These are phyloP conservation scores for Pythium utonaiense DNA, from an alignment of 352 stramenopile species.

Conservation along the genomic window DNA sequence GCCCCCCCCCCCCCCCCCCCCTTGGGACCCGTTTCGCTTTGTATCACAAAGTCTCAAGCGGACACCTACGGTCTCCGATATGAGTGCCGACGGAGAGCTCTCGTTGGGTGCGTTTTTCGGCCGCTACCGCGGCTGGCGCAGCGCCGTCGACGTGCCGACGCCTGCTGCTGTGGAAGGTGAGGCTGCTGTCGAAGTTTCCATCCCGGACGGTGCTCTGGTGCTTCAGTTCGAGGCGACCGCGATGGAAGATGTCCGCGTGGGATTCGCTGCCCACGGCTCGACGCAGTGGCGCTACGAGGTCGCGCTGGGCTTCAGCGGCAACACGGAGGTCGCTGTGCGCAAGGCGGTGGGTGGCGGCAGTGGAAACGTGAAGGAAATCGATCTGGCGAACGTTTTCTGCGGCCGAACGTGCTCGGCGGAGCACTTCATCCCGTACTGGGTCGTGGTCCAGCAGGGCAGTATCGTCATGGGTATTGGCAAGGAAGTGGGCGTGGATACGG, in stretches of 20 bases:
- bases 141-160: slow-evolving; percentile 4
- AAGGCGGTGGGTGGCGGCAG: slow-evolving; percentile 33
- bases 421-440: slow-evolving; percentile 72
- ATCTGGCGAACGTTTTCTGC: slow-evolving; percentile 58
- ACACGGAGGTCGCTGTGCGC: slow-evolving; percentile 69
- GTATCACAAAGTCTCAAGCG: too few relatives aligned
- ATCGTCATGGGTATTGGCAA: slow-evolving; percentile 50
- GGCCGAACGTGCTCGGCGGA: slow-evolving; percentile 58
- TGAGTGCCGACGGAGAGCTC: slow-evolving; percentile 22
- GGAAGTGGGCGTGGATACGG: slow-evolving; percentile 50
- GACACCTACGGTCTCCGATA: too few relatives aligned
- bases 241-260: slow-evolving; percentile 65
- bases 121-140: slow-evolving; percentile 51
- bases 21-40: too few relatives aligned
- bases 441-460: slow-evolving; percentile 40
- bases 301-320: slow-evolving; percentile 61
- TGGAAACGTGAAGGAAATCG: slow-evolving; percentile 33
- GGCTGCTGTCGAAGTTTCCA: slow-evolving; percentile 1
- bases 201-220: slow-evolving; percentile 35
- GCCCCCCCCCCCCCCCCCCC: too few relatives aligned
- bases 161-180: slow-evolving; percentile 5
- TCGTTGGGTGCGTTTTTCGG: slow-evolving; percentile 50
- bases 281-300: slow-evolving; percentile 64
- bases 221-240: slow-evolving; percentile 66
- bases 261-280: slow-evolving; percentile 35